These are phyloP conservation scores for Conringia planisiliqua DNA, from an alignment of 345 rosid genomes.

Conservation along the genomic window DNA sequence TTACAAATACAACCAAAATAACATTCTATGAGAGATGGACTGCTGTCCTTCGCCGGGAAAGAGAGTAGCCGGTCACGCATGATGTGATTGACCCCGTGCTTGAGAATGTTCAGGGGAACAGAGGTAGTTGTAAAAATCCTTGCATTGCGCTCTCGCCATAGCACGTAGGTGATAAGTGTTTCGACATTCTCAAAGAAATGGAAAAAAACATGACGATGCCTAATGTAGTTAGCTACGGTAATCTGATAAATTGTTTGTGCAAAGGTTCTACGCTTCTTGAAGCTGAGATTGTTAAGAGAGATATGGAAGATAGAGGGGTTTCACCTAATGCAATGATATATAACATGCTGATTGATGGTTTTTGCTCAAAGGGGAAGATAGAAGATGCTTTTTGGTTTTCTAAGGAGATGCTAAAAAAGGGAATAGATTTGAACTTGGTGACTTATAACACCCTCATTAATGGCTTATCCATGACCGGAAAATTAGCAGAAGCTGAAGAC, in stretches of 20 bases:
- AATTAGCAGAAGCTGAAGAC: slow-evolving; percentile 61
- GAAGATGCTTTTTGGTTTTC: slow-evolving; percentile 56
- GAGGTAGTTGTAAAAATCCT: no score
- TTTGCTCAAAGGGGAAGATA: slow-evolving; percentile 51
- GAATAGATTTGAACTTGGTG: slow-evolving; percentile 49
- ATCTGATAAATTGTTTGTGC: slow-evolving; percentile 67
- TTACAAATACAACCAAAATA: no score
- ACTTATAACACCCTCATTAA: slow-evolving; percentile 73
- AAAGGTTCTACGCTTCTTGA: slow-evolving; percentile 69
- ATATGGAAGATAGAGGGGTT: slow-evolving; percentile 61
- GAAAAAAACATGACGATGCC: slow-evolving; percentile 55
- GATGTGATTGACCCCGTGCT: no score
- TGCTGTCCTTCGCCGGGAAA: no score
- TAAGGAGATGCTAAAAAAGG: slow-evolving; percentile 58
- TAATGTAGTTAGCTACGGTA: slow-evolving; percentile 67
- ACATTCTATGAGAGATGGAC: no score
- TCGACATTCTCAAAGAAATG: slow-evolving; percentile 74
- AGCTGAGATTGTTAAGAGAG: slow-evolving; percentile 62
- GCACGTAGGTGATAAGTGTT: no score
- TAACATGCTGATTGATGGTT: slow-evolving; percentile 68
- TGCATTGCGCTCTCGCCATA: no score
- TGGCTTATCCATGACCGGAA: slow-evolving; percentile 61
- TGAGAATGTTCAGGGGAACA: no score
- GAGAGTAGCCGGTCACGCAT: no score
- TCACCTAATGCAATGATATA: slow-evolving; percentile 58